Conservation (phyloP, 2,329 filamentous ascomycete genomes). For the Purpureocillium takamizusanense region DNA sequence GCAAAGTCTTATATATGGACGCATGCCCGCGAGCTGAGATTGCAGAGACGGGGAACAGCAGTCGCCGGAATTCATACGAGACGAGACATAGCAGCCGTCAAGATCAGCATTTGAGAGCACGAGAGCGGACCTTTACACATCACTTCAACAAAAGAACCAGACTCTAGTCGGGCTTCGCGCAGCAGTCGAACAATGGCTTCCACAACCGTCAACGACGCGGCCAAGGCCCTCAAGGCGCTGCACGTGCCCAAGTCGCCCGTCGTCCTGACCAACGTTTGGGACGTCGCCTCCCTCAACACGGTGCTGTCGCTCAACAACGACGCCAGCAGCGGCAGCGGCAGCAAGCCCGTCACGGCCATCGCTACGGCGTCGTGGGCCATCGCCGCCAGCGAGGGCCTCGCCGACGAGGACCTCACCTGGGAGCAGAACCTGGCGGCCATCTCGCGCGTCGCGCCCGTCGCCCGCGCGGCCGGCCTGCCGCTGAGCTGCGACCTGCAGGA, state of each 20-base stretch:
- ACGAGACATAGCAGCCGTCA: no score
- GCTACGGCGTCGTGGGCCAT: slow-evolving; percentile 44
- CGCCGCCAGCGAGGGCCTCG: slow-evolving; percentile 32
- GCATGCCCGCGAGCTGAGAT: no score
- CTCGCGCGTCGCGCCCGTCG: slow-evolving; percentile 31
- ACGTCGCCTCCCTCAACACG: slow-evolving; percentile 36
- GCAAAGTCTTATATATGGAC: no score
- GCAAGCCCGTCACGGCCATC: slow-evolving; percentile 30
- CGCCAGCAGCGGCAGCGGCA: background rate
- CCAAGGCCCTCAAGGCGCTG: slow-evolving; percentile 28
- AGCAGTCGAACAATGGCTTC: slow-evolving; percentile 1
- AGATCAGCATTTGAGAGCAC: no score
- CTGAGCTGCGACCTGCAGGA: slow-evolving; percentile 53
- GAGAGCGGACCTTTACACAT: no score
- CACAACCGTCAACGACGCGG: slow-evolving; percentile 17
- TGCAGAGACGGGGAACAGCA: no score
- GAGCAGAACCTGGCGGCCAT: slow-evolving; percentile 41
- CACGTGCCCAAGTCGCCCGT: slow-evolving; percentile 42
- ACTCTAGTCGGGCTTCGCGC: no score
- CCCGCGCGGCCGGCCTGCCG: slow-evolving; percentile 30
- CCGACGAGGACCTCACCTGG: slow-evolving; percentile 39
- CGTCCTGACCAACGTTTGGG: slow-evolving; percentile 47
- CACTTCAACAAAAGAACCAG: no score
- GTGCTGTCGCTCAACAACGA: slow-evolving; percentile 32
- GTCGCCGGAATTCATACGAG: no score